phyloP scores from a whole-genome alignment of 768 basidiomycete species.

The Butyriboletus loyo region DNA sequence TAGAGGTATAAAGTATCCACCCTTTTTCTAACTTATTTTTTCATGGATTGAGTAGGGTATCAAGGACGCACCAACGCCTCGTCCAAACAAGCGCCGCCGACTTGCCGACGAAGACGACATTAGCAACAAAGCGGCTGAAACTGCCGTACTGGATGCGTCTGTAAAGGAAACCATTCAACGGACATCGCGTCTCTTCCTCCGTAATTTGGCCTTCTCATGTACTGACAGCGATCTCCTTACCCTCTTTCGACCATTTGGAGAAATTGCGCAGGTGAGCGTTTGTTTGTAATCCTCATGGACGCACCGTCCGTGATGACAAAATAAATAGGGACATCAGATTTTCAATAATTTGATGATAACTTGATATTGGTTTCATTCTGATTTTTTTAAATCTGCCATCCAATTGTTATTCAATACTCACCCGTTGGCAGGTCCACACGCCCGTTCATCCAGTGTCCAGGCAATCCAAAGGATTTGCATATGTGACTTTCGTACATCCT shows the following conservation, averaged over 20 bases:
- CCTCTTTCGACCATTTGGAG: slow-evolving; percentile 67
- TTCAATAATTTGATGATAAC: slow-evolving; percentile 38
- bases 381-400: slow-evolving; percentile 15
- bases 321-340: slow-evolving; percentile 50
- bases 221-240: slow-evolving; percentile 65
- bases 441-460: slow-evolving; percentile 47
- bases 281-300: background rate
- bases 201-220: slow-evolving; percentile 91
- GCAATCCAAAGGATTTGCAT: slow-evolving; percentile 60
- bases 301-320: slow-evolving; percentile 36
- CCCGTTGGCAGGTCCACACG: slow-evolving; percentile 49
- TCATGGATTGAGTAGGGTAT: slow-evolving; percentile 59
- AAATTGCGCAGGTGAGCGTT: slow-evolving; percentile 67
- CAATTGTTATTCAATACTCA: background rate
- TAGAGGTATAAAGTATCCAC: slow-evolving; percentile 52
- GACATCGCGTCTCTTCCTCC: slow-evolving; percentile 83
- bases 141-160: slow-evolving; percentile 29
- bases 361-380: slow-evolving; percentile 54
- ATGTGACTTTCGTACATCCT: slow-evolving; percentile 48
- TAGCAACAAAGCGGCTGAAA: slow-evolving; percentile 4
- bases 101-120: slow-evolving; percentile 51
- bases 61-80: slow-evolving; percentile 63
- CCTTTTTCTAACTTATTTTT: background rate
- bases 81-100: slow-evolving; percentile 69
- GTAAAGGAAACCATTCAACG: slow-evolving; percentile 54